phyloP scores from a whole-genome alignment of 441 rosid species.

The Populus hybrid region DNA sequence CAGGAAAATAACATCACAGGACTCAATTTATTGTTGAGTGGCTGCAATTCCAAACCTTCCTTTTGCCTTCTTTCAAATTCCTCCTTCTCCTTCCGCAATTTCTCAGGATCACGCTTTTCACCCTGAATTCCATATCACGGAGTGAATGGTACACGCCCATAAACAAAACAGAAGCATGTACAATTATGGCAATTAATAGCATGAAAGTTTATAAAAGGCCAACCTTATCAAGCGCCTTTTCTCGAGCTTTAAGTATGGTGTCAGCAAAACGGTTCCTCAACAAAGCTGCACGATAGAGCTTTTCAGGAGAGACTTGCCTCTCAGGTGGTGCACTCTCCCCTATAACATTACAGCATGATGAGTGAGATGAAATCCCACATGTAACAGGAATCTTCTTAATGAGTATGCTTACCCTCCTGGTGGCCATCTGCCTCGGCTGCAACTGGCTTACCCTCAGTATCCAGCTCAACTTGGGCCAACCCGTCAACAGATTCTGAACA shows the following conservation, averaged over 20 bases:
- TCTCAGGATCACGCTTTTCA: conserved; percentile 67
- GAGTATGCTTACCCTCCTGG: conserved; percentile 76
- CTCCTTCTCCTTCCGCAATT: conserved; percentile 14
- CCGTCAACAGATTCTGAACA: conserved; percentile 46
- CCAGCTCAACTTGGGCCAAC: conserved; percentile 37
- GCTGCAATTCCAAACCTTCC: conserved; percentile 21
- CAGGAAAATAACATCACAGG: no score
- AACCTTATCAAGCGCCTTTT: conserved; percentile 79
- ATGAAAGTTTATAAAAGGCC: no score
- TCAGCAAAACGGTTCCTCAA: conserved; percentile 86
- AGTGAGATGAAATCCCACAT: conserved; percentile 49
- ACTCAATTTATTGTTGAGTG: no score
- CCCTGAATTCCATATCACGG: background rate
- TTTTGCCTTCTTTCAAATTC: conserved; percentile 68
- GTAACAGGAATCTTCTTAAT: conserved; percentile 45
- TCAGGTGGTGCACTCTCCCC: conserved; percentile 76
- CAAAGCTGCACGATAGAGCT: conserved; percentile 75
- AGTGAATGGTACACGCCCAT: no score
- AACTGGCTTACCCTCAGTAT: conserved; percentile 33
- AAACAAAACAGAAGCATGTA: no score
- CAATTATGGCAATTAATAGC: no score
- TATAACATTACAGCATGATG: conserved; percentile 27
- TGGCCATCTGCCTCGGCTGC: conserved; percentile 41
- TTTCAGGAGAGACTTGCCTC: conserved; percentile 85
- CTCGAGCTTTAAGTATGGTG: conserved; percentile 87